Base-by-base conservation (phyloP, 306 rosid species). In the Fagus crenata region DNA sequence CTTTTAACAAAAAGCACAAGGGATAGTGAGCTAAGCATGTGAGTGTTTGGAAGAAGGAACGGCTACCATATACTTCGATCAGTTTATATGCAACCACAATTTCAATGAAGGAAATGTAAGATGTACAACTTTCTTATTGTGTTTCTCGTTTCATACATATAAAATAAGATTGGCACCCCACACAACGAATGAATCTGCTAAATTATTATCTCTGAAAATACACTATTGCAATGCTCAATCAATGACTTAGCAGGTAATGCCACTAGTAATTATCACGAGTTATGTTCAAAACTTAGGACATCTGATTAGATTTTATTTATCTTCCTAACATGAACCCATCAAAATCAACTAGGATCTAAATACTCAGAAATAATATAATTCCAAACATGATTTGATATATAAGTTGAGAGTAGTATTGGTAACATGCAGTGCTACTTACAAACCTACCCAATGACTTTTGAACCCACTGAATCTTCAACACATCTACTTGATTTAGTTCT, bases 51-150 rank as follows among this genome's bases (percentile, higher is more conserved):
- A 54, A 18, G 68, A 37, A 17, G 69, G 71, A 76, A 53, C 18
- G 12, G 3, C 35, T 8, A 56, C 40, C 78, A 74, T n/a, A 2
- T 55, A 56, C 40, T 71, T 49, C 14, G 67, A 73, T 67, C 59
- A 64, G 58, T 71, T 80, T 22, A 15, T 33, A 69, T 2, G 63
- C 60, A 69, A 78, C 74, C 17, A 22, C 49, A 78, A 71, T 5
- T 75, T 75, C 72, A 71, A 1, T 14, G 31, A 71, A 39, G 49
- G 15, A 3, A 18, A 13, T 49, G 31, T 49, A 36, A 76, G 15
- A 35, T 70, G 40, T 49, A 53, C 32, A 61, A 40, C 49, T 77
- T 11, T 67, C 32, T 22, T 56, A 17, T 59, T n/a, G 51, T 13
- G 37, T 72, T 68, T 40, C 61, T 69, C 17, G 18, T 51, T 78